Conservation (phyloP, 176 grass and related monocot genomes). For the Triticum timopheevii region DNA sequence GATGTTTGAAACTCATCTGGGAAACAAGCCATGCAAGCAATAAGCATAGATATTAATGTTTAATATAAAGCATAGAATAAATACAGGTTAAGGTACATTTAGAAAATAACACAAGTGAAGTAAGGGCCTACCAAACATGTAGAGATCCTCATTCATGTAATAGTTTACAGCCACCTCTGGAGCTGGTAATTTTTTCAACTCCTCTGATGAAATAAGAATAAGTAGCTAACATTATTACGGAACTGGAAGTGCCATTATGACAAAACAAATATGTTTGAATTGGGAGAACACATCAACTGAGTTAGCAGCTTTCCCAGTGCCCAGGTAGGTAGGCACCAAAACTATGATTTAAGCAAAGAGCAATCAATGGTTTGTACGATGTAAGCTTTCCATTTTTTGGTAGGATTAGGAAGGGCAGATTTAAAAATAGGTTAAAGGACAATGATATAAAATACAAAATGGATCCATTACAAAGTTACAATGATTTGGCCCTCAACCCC, state of each 20-base stretch:
- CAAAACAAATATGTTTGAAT: background rate
- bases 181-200: slow-evolving; percentile 77
- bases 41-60: slow-evolving; percentile 5
- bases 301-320: background rate
- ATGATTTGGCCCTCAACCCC: background rate
- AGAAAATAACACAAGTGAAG: background rate
- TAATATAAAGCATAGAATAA: background rate
- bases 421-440: background rate
- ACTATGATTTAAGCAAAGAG: slow-evolving; percentile 11
- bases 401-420: background rate
- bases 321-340: background rate
- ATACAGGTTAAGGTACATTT: background rate
- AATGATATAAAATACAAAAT: background rate
- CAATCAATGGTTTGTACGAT: background rate
- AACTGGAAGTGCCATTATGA: background rate
- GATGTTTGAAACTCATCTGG: slow-evolving; percentile 94
- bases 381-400: background rate
- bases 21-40: background rate
- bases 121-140: slow-evolving; percentile 73
- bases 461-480: background rate
- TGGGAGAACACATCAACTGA: background rate
- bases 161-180: slow-evolving; percentile 69
- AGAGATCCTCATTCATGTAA: slow-evolving; percentile 90
- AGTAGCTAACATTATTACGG: background rate
- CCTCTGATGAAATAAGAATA: slow-evolving; percentile 61